phyloP scores from a whole-genome alignment of 129 eudicot genomes.

The Flaveria linearis region DNA sequence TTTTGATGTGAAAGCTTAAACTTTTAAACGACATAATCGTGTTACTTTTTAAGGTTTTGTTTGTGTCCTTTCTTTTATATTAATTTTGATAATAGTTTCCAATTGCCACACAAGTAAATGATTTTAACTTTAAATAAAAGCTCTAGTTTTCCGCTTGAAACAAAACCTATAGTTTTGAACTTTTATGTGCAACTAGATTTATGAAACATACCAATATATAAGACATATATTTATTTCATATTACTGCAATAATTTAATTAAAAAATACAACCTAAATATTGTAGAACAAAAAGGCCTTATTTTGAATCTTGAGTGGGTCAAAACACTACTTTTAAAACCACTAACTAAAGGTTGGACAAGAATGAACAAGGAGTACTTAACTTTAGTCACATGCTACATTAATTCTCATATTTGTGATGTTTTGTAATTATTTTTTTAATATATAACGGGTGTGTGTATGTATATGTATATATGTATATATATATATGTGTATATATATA shows the following conservation, averaged over 20 bases:
- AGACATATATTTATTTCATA: neutral
- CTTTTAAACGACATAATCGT: neutral
- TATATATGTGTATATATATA: too few species aligned
- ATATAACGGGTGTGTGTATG: neutral
- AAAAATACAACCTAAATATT: neutral
- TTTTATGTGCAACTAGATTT: neutral
- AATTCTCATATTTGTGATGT: neutral
- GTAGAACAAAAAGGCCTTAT: slow-evolving; percentile 6
- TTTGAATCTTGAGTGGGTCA: slow-evolving; percentile 21
- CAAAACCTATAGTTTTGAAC: neutral
- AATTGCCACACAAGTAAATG: neutral
- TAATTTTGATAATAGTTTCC: neutral
- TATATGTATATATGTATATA: too few species aligned
- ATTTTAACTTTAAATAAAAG: neutral
- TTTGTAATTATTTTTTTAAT: neutral
- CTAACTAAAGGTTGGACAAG: slow-evolving; percentile 28
- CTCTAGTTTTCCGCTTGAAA: neutral
- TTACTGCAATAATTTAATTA: neutral
- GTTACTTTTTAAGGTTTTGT: neutral
- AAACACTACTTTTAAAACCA: slow-evolving; percentile 23
- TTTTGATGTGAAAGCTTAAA: neutral
- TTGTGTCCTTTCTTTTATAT: neutral
- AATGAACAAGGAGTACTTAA: slow-evolving; percentile 11
- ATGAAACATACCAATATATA: neutral
- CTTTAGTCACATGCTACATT: slow-evolving; percentile 20